A percentile compares a stretch with the other conserved stretches of the same genome.
Evolutionary conservation across 495 filamentous ascomycete species (phyloP).

Genomic region (Acidiella bohemica): DNA sequence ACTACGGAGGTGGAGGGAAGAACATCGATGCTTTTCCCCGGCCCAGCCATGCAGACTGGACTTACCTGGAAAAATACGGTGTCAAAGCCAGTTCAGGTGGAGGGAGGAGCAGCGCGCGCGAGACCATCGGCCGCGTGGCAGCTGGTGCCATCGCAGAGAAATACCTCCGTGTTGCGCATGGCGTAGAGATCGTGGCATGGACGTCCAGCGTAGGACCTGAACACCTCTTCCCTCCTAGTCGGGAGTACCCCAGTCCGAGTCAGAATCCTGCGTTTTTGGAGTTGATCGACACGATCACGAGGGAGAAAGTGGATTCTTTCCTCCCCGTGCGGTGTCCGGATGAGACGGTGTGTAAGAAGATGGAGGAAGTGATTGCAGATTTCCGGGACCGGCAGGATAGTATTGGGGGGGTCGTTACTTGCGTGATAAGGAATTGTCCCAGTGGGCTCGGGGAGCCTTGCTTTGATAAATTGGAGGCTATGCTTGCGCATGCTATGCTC

Average conservation of each 20-base stretch:
- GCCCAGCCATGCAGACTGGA: conserved; percentile 91
- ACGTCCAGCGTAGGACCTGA: conserved; percentile 73
- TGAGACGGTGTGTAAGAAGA: conserved; percentile 45
- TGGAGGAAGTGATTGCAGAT: conserved; percentile 67
- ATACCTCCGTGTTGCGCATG: conserved; percentile 66
- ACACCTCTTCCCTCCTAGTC: conserved; percentile 62
- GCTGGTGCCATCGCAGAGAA: conserved; percentile 95
- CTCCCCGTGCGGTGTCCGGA: conserved; percentile 80
- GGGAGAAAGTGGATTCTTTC: conserved; percentile 68
- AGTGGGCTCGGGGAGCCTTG: conserved; percentile 83
- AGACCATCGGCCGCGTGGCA: conserved; percentile 90
- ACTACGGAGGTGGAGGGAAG: conserved; percentile 59
- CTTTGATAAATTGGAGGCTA: conserved; percentile 94
- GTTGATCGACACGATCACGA: conserved; percentile 59
- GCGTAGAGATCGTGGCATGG: conserved; percentile 84
- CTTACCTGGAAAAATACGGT: conserved; percentile 94
- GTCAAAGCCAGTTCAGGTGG: conserved; percentile 88
- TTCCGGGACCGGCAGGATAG: conserved; percentile 76
- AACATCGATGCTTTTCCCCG: conserved; percentile 89
- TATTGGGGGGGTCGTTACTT: conserved; percentile 92
- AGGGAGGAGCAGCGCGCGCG: conserved; percentile 79
- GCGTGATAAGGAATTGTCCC: conserved; percentile 84
- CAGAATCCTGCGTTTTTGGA: conserved; percentile 77
- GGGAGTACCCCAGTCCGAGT: conserved; percentile 54
- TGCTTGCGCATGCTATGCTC: conserved; percentile 90